phyloP scores from a whole-genome alignment of 805 yeast species.

The Starmerella apicola region DNA sequence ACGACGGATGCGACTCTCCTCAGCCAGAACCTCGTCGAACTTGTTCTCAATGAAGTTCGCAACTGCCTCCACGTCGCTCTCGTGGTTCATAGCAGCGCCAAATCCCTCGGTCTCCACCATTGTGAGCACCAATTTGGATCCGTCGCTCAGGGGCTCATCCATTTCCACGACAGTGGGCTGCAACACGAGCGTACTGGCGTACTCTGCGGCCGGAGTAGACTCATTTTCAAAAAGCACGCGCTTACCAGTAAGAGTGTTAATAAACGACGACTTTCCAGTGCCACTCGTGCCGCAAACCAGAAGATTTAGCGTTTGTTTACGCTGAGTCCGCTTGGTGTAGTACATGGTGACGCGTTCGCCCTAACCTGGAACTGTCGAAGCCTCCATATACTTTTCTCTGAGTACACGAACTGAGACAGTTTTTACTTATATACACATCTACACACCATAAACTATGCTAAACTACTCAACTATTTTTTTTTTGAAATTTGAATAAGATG shows the following conservation, averaged over 20 bases:
- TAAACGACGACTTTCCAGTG: slow-evolving; percentile 60
- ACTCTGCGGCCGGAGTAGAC: slow-evolving; percentile 1
- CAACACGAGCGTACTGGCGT: slow-evolving; percentile 4
- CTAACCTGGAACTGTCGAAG: too few species aligned
- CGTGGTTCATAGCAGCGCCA: slow-evolving; percentile 60
- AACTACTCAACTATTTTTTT: too few species aligned
- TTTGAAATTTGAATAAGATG: too few species aligned
- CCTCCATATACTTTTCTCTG: too few species aligned
- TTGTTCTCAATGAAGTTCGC: slow-evolving; percentile 52
- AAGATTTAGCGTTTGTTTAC: slow-evolving; percentile 42
- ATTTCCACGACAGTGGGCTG: slow-evolving; percentile 31
- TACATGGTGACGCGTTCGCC: not conserved
- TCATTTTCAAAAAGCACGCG: slow-evolving; percentile 12
- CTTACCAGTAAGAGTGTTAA: slow-evolving; percentile 40
- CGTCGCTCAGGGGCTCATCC: slow-evolving; percentile 40
- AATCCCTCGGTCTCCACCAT: slow-evolving; percentile 63
- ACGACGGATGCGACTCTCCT: slow-evolving; percentile 62
- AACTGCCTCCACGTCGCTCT: slow-evolving; percentile 36
- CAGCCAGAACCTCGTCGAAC: slow-evolving; percentile 58
- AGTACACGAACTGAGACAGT: too few species aligned
- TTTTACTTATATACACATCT: too few species aligned
- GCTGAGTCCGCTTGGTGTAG: slow-evolving; percentile 36
- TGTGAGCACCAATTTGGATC: slow-evolving; percentile 32
- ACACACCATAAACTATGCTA: too few species aligned
- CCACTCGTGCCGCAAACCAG: slow-evolving; percentile 65